Evolutionary conservation across 148 eudicot species (phyloP), one percentile per base, ranked within the genome.

Genomic region (Polygonum maritimum): DNA sequence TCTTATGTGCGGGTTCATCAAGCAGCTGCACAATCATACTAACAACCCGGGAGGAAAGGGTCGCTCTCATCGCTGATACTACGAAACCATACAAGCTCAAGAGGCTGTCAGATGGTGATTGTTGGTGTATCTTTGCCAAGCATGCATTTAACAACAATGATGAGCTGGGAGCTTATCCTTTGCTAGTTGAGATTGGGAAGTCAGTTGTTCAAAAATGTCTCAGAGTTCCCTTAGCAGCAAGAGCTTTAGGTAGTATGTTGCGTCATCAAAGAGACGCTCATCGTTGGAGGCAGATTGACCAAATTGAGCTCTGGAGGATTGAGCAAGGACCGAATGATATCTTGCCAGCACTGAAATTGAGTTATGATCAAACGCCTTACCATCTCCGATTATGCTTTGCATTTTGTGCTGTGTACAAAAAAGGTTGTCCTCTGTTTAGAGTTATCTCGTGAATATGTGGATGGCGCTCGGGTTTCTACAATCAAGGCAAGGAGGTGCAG

Each of bases 141-240:
- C 16, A 19, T 19, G 79, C 79, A 4, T 80, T 80, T 22, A 38
- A 71, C 2, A 9, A 31, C 48, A 77, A 9, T 2, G 31, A 26
- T 26, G 47, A 51, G 7, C 9, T 52, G 5, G 44, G 8, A 44
- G 7, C 55, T 22, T 36, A 26, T 18, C 71, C n/a, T 22, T 55
- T 69, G 0, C 57, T 83, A 6, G 75, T 73, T 6, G 21, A 76
- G 14, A 75, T 80, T 33, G 83, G 83, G 4, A 52, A 73, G 52
- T 52, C 51, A 7, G 80, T 77, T 8, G 75, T 80, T 41, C 44
- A 71, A n/a, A 78, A 45, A 35, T 80, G 83, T 63, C 57, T 13
- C 1, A 19, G 70, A 40, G 69, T 80, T 76, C 86, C 85, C 10
- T 71, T 80, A 49, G 86, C 86, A 7, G 48, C 80, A 4, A 76